Evolutionary conservation across 441 rosid species (phyloP), one percentile per base, ranked within the genome.

Genomic region (Hypseocharis bilobata): DNA sequence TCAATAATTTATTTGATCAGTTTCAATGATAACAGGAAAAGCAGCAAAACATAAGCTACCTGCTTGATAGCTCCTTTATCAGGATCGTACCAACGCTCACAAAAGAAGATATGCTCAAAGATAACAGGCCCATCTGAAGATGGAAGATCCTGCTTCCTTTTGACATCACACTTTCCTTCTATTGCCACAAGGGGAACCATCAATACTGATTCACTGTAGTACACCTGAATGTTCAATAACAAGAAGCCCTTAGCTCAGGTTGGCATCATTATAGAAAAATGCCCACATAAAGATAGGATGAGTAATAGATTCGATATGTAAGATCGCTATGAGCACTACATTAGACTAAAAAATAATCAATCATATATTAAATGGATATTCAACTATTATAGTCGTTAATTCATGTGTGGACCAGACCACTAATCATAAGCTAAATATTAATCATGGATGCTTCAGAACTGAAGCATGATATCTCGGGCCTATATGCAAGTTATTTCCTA

Each of bases 111-210:
- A 4, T 73, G 75, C 52, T 77, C 71, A 61, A 68, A 72, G 60
- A 59, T 69, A 4, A 32, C 55, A 22, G 73, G 75, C 29, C 54
- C 38, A 47, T 70, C 69, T 17, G 30, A 20, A 49, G 66, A 34
- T 38, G 81, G 71, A 68, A 77, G 63, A 26, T 77, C 76, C 19
- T 42, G 68, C 62, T 71, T 73, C 78, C 65, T 77, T 57, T 63
- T 29, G 8, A 73, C 73, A 29, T 77, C 73, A 27, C 81, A 77
- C 58, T 70, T 77, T 23, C 81, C 81, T 73, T 67, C 65, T 52
- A 74, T 38, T 49, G 45, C 63, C 54, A 52, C 67, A n/a, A 73
- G 63, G 14, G 67, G 20, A 64, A 74, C 54, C 26, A 20, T 62
- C 28, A 64, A 61, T 26, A 45, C 30, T 42, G 62, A 66, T 34